phyloP scores from a whole-genome alignment of 441 rosid species.

The Isatis lusitanica region DNA sequence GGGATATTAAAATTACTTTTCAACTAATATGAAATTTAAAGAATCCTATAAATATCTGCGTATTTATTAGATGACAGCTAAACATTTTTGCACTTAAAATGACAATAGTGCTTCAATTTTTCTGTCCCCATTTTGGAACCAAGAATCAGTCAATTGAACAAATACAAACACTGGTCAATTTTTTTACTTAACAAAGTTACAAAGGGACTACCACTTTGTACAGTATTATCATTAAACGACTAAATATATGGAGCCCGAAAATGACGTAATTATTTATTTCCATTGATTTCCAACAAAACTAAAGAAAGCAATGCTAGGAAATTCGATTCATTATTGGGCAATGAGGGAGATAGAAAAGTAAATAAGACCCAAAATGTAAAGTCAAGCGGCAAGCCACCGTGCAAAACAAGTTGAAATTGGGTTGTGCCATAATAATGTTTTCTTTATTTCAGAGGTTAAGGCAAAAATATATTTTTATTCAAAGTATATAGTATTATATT shows the following conservation, averaged over 20 bases:
- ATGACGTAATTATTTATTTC: background rate
- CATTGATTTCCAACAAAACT: conserved; percentile 1
- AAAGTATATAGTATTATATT: background rate
- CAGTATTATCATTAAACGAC: background rate
- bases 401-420: conserved; percentile 39
- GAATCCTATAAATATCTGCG: background rate
- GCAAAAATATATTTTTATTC: background rate
- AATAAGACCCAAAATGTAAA: conserved; percentile 24
- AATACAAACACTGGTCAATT: conserved; percentile 2
- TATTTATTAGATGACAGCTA: conserved; percentile 33
- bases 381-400: conserved; percentile 49
- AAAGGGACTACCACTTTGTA: conserved; percentile 16
- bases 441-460: background rate
- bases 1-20: background rate
- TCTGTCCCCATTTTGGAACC: conserved; percentile 26
- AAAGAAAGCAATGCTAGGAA: background rate
- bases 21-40: background rate
- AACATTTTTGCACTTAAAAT: conserved; percentile 20
- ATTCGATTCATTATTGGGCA: conserved; percentile 8
- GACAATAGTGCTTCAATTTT: conserved; percentile 31
- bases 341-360: conserved; percentile 14
- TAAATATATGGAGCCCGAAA: conserved; percentile 14
- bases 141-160: conserved; percentile 28
- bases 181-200: conserved; percentile 4
- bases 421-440: conserved; percentile 11